Percentiles rank a stretch among this genome's conserved stretches.
phyloP scores from a whole-genome alignment of 176 grass and related monocot genomes.

The Triticum urartu region DNA sequence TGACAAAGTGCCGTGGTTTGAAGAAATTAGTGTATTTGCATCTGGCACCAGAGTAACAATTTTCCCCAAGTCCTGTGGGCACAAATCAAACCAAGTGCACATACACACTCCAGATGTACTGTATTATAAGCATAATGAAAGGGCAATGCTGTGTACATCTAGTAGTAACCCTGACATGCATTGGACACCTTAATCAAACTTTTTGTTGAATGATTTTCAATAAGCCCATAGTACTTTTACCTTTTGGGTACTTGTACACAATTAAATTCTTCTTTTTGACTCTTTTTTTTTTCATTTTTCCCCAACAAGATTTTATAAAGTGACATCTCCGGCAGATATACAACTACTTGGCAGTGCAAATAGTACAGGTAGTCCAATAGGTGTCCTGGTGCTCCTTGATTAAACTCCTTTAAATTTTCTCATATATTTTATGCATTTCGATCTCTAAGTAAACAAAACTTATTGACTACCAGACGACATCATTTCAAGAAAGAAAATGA shows the following conservation, averaged over 20 bases:
- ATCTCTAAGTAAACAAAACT: background rate
- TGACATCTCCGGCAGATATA: background rate
- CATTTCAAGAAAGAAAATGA: background rate
- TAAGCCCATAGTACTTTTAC: constrained; percentile 37
- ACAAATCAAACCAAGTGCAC: background rate
- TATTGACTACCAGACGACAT: background rate
- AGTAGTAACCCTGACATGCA: background rate
- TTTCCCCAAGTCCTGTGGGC: background rate
- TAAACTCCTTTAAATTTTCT: background rate
- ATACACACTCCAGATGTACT: background rate
- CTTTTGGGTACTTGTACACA: constrained; percentile 42
- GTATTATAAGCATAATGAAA: background rate
- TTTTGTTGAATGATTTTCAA: constrained; percentile 19
- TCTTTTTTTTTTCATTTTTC: background rate
- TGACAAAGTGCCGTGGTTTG: background rate
- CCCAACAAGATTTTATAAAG: background rate
- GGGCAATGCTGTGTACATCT: background rate
- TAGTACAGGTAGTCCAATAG: background rate
- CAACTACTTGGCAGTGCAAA: background rate
- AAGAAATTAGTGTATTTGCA: background rate
- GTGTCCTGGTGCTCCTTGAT: background rate
- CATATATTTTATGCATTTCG: background rate
- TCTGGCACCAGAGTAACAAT: background rate
- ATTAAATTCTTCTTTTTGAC: constrained; percentile 33
- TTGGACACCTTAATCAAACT: constrained; percentile 4